These are phyloP conservation scores for Termitomyces sp. DNA, from an alignment of 768 basidiomycete genomes.

Conservation along the genomic window DNA sequence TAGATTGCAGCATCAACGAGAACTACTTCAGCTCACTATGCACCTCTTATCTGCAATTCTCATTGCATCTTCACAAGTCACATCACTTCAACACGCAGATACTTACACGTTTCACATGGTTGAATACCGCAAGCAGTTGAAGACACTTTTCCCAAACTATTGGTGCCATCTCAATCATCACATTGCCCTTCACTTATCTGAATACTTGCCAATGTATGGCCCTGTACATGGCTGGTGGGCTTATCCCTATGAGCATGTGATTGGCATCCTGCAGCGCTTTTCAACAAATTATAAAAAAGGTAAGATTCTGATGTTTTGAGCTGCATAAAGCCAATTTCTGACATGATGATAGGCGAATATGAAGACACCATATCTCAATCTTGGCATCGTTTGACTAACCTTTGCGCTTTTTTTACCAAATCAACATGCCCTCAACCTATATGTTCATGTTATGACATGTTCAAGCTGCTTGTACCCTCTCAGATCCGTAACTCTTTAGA, in stretches of 20 bases:
- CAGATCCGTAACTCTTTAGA: not conserved
- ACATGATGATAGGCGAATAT: not conserved
- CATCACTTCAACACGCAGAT: not conserved
- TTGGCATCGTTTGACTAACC: not conserved
- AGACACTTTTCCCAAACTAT: slow-evolving; percentile 16
- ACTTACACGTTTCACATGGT: not conserved
- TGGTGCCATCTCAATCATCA: slow-evolving; percentile 30
- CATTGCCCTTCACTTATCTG: slow-evolving; percentile 28
- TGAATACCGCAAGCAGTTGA: not conserved
- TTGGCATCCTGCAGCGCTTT: slow-evolving; percentile 6
- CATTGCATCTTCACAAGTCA: slow-evolving; percentile 12
- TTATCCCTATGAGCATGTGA: slow-evolving; percentile 13
- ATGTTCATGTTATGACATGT: not conserved
- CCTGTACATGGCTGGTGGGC: slow-evolving; percentile 14
- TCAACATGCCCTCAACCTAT: not conserved
- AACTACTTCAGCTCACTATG: slow-evolving; percentile 23
- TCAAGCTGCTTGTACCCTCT: not conserved
- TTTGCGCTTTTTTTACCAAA: not conserved
- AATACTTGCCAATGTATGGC: slow-evolving; percentile 24
- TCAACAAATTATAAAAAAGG: not conserved
- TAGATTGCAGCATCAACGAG: slow-evolving; percentile 11
- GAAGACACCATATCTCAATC: not conserved
- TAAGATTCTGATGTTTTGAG: not conserved
- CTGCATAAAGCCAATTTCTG: too few relatives aligned
- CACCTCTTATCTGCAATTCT: slow-evolving; percentile 27